phyloP scores from a whole-genome alignment of 2,329 filamentous ascomycete species.

The Lasiodiplodia hormozganensis region DNA sequence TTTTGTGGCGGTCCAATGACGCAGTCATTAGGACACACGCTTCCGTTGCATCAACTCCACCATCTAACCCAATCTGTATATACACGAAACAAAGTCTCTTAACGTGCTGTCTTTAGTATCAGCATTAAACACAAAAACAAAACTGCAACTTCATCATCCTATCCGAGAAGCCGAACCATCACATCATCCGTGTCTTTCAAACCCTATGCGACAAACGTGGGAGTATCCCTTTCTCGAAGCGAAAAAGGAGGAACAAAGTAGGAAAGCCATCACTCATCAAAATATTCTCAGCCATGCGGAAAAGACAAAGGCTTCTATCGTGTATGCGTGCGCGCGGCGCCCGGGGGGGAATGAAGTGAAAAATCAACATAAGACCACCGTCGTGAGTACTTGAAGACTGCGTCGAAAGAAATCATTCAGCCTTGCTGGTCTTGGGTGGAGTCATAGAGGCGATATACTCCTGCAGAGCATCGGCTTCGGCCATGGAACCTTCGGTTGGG shows the following conservation, averaged over 20 bases:
- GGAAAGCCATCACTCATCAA: constrained; percentile 21
- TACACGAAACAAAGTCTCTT: background rate
- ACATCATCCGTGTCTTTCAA: constrained; percentile 6
- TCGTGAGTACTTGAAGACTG: background rate
- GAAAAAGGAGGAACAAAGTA: background rate
- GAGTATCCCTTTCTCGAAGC: background rate
- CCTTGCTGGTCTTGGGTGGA: constrained; percentile 7
- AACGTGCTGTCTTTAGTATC: background rate
- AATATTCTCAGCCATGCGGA: background rate
- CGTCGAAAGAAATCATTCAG: constrained; percentile 1
- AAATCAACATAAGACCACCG: background rate
- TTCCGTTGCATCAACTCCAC: background rate
- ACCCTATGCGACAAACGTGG: background rate
- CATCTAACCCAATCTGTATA: constrained; percentile 5
- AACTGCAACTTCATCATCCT: background rate
- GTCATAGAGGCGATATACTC: constrained; percentile 14
- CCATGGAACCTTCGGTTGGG: constrained; percentile 20
- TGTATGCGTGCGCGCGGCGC: background rate
- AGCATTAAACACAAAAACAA: constrained; percentile 14
- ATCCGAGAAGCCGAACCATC: constrained; percentile 5
- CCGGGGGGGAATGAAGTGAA: background rate
- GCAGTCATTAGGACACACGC: background rate
- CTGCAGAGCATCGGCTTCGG: constrained; percentile 24
- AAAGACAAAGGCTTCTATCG: background rate
- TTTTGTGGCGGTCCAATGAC: background rate